Evolutionary conservation across 2,329 filamentous ascomycete genomes (phyloP), one percentile per base, ranked within the genome.

Genomic region (Microascus cirrosus): DNA sequence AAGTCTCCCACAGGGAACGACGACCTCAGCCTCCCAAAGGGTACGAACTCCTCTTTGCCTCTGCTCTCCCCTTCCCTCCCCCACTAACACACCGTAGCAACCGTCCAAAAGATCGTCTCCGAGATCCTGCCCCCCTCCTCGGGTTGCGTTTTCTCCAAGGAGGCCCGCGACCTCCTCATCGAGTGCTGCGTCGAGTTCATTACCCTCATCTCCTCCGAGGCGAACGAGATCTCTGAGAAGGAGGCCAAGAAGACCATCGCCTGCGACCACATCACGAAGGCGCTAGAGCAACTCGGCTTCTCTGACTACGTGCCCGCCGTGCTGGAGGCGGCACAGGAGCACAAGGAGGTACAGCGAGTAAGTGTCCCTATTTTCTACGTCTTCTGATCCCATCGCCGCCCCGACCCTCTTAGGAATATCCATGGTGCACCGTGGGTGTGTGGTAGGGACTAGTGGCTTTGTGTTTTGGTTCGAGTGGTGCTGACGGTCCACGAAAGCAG

Each of bases 141-240:
- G 15, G 90, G 90, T 55, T 82, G 95, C 61, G 86, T 89, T 1
- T 97, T 97, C 69, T 90, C 92, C 51, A 96, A 96, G 71, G 94
- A 99, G 66, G 92, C 93, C 13, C 87, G 94, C 60, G 94, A 99
- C 68, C 80, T 97, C 2, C 80, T 99, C 56, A 99, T 99, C 67
- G 94, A 97, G 76, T 97, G 94, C 76, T 99, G 94, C 68, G 93
- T 99, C 67, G 94, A 99, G 72, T 99, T 99, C 72, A 96, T 99
- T 72, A 97, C 94, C 20, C 83, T 99, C 67, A 89, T 99, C 65
- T 96, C 92, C n/a, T 95, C 90, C 54, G 93, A 99, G 75, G 94
- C 94, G 61, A 99, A 99, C 73, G 94, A 99, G 67, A 99, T 99
- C 63, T 95, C 92, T 13, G 94, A 99, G 71, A 96, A 96, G 73